Evolutionary conservation across 208 protist genomes (phyloP).

Genomic region (Trypanosoma melophagium): DNA sequence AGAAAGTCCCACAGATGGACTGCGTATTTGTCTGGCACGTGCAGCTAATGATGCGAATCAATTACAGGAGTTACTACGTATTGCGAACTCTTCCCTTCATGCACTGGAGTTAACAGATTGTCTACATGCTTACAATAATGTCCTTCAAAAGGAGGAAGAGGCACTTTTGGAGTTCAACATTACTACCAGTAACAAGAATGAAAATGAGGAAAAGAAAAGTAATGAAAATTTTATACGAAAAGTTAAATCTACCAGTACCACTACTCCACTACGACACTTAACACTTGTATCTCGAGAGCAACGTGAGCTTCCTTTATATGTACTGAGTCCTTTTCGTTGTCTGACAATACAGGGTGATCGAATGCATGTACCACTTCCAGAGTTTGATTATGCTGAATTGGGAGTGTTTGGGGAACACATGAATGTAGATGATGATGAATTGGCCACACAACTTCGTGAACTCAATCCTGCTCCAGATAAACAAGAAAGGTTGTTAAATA

Average conservation of each 20-base stretch:
- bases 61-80: conserved; percentile 24
- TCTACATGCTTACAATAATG: conserved; percentile 9
- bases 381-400: conserved; percentile 14
- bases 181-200: neutral
- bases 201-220: neutral
- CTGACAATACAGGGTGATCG: conserved; percentile 13
- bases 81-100: conserved; percentile 32
- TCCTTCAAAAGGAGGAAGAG: conserved; percentile 5
- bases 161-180: neutral
- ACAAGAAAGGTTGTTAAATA: conserved; percentile 15
- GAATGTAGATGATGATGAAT: conserved; percentile 2
- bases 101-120: conserved; percentile 24
- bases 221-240: neutral
- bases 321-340: conserved; percentile 21
- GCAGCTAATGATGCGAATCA: conserved; percentile 16
- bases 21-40: conserved; percentile 34
- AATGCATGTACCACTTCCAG: conserved; percentile 19
- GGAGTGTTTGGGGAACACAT: conserved; percentile 26
- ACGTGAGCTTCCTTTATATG: conserved; percentile 11
- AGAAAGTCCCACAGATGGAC: conserved; percentile 14
- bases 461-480: conserved; percentile 1
- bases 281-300: conserved; percentile 22
- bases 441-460: conserved; percentile 20
- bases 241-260: neutral
- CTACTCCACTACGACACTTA: neutral